Conservation (phyloP, 768 basidiomycete genomes). For the Rhodosporidiobolus sp. region DNA sequence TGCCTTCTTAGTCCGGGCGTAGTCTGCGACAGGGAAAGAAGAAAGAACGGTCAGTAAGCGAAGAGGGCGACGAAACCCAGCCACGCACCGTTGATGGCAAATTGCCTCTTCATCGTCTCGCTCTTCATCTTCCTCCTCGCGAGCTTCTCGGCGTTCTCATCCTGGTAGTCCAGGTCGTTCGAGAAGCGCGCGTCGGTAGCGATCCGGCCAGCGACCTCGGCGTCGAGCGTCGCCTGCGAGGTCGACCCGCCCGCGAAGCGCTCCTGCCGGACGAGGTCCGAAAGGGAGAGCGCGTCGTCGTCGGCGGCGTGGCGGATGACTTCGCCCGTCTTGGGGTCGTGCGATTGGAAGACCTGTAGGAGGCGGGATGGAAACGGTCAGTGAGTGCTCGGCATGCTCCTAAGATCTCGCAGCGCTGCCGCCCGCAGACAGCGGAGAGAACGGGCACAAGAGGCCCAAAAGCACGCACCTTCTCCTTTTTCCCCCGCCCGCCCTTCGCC, state of each 20-base stretch:
- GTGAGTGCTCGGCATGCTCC: no score
- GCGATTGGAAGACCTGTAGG: slow-evolving; percentile 68
- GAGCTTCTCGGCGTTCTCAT: slow-evolving; percentile 91
- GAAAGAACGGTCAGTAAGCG: no score
- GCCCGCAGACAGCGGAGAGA: neutral
- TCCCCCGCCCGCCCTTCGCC: slow-evolving; percentile 66
- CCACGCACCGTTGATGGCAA: slow-evolving; percentile 81
- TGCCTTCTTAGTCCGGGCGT: slow-evolving; percentile 87
- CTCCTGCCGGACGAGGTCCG: slow-evolving; percentile 91
- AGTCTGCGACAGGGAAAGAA: slow-evolving; percentile 59
- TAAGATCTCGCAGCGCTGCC: no score
- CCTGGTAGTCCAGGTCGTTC: slow-evolving; percentile 90
- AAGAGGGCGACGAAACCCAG: neutral
- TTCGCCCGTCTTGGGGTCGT: slow-evolving; percentile 85
- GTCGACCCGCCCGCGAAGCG: slow-evolving; percentile 80
- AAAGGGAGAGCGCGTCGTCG: slow-evolving; percentile 78
- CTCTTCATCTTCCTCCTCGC: slow-evolving; percentile 92
- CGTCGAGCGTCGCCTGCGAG: slow-evolving; percentile 88
- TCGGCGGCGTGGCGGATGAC: slow-evolving; percentile 83
- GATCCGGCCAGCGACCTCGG: slow-evolving; percentile 81
- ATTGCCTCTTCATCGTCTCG: slow-evolving; percentile 93
- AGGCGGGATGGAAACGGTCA: neutral
- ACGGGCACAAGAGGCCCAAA: neutral
- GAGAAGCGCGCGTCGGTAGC: slow-evolving; percentile 83
- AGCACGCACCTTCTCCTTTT: slow-evolving; percentile 63